Percentiles rank a stretch among this genome's conserved stretches.
phyloP scores from a whole-genome alignment of 148 eudicot species.

The Vaccinium darrowii region DNA sequence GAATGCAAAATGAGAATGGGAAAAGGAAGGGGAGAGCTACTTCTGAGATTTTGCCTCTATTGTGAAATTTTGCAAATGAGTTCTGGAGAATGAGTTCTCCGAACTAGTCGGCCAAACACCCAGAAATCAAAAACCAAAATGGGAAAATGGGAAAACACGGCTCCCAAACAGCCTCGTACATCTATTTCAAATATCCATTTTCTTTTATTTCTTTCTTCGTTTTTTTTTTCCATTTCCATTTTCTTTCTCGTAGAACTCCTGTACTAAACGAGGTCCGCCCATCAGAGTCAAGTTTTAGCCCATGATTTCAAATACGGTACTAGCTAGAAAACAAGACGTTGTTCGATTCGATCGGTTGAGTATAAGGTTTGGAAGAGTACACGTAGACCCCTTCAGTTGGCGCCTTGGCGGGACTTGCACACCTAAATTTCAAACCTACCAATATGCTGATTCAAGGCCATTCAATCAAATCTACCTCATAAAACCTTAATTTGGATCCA shows the following conservation, averaged over 20 bases:
- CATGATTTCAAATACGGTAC: neutral
- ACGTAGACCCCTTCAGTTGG: neutral
- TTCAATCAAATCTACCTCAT: neutral
- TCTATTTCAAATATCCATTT: too few species aligned
- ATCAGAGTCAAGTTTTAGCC: neutral
- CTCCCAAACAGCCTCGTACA: too few species aligned
- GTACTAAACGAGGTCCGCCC: neutral
- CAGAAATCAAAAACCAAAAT: too few species aligned
- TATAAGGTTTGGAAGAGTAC: constrained; percentile 5
- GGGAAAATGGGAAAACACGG: too few species aligned
- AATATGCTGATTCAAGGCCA: neutral
- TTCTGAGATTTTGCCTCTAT: too few species aligned
- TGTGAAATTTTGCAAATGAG: too few species aligned
- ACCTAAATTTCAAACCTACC: constrained; percentile 18
- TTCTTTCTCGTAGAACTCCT: neutral
- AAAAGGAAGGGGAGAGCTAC: too few species aligned
- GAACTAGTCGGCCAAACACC: too few species aligned
- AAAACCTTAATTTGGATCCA: neutral
- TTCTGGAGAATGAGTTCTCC: too few species aligned
- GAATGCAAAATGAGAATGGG: too few species aligned
- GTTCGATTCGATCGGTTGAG: neutral
- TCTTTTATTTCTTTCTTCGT: neutral
- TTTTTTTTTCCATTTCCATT: neutral
- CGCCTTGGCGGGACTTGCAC: neutral
- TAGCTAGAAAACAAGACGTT: neutral